Base-by-base conservation (phyloP, 2,329 filamentous ascomycete genomes). In the Aspergillus fumigatiaffinis region DNA sequence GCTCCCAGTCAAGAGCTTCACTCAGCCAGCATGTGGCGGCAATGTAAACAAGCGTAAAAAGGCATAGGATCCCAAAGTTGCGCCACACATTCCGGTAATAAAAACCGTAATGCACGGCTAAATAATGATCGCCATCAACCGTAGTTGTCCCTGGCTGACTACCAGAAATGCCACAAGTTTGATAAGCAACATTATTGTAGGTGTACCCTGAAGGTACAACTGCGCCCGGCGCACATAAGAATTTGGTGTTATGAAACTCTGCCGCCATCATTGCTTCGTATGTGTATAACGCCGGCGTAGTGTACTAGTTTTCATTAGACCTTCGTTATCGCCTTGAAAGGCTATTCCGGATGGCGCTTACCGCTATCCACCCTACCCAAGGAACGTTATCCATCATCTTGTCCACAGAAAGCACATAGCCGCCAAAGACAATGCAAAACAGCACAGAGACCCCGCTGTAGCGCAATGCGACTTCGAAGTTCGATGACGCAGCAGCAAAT, bases 11-110 rank as follows among this genome's bases (percentile, higher is more conserved):
- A 64, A 91, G 78, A 0, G 82, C 62, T 64, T 92, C 89, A 32
- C 86, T 87, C 1, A 86, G 84, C 38, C 87, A 66, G 6, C 87
- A 82, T 0, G 88, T 92, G 21, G 90, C 71, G 3, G 84, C 64
- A 14, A 93, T 82, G 66, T 91, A 93, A 3, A 87, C 80, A 1
- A 89, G 76, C 0, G 84, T 82, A 62, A 90, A 92, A 0, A 86
- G 88, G 61, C 91, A 85, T 0, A 92, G 74, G 2, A 91, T 86
- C 14, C 87, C 89, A 65, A 89, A 90, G 68, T 92, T 90, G 3
- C 89, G 83, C 78, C 85, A 87, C 0, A 87, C 72, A 63, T 87
- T 76, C n/a, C 72, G 75, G 28, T 82, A 76, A 4, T 78, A 77
- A 61, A 71, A 73, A 14, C 79, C 77, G 68, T 80, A 87, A 6